Percentiles rank a stretch among this genome's conserved stretches.
These are phyloP conservation scores for Penicillium sp. DNA, from an alignment of 2,329 filamentous ascomycete species.

Conservation along the genomic window DNA sequence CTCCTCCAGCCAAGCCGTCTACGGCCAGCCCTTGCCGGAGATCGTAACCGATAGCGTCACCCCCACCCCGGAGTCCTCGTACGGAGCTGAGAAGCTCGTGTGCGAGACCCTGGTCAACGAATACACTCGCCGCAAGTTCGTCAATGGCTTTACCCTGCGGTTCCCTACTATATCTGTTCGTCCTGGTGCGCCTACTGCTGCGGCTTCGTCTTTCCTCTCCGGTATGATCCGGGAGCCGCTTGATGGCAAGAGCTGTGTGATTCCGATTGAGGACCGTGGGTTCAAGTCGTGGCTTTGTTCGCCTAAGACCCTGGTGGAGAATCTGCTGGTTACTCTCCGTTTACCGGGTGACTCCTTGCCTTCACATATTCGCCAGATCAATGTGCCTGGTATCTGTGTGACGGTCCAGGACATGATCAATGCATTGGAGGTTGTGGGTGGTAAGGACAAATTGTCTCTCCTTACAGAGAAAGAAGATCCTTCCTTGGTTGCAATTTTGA, in stretches of 20 bases:
- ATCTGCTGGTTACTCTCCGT: slow-evolving; percentile 51
- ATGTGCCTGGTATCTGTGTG: slow-evolving; percentile 54
- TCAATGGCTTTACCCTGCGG: slow-evolving; percentile 57
- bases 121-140: slow-evolving; percentile 56
- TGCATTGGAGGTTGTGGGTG: slow-evolving; percentile 54
- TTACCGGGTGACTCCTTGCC: slow-evolving; percentile 43
- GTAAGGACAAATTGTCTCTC: slow-evolving; percentile 49
- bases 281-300: slow-evolving; percentile 56
- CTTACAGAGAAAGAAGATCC: slow-evolving; percentile 53
- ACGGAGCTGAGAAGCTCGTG: slow-evolving; percentile 62
- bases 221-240: slow-evolving; percentile 64
- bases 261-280: slow-evolving; percentile 49
- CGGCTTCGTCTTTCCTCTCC: slow-evolving; percentile 60
- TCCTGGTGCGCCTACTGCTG: slow-evolving; percentile 57
- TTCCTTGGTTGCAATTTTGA: slow-evolving; percentile 51
- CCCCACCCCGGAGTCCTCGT: slow-evolving; percentile 60
- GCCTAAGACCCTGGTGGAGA: slow-evolving; percentile 52
- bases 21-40: slow-evolving; percentile 55
- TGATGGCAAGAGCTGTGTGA: slow-evolving; percentile 51
- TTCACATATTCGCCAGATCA: slow-evolving; percentile 50
- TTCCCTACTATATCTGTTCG: slow-evolving; percentile 62
- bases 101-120: slow-evolving; percentile 62
- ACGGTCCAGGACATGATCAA: slow-evolving; percentile 56
- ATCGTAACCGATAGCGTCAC: slow-evolving; percentile 51
- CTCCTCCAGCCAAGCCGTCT: slow-evolving; percentile 61